A percentile compares a stretch with the other conserved stretches of the same genome.
Evolutionary conservation across 129 eudicot genomes (phyloP).

Genomic region (Flaveria linearis): DNA sequence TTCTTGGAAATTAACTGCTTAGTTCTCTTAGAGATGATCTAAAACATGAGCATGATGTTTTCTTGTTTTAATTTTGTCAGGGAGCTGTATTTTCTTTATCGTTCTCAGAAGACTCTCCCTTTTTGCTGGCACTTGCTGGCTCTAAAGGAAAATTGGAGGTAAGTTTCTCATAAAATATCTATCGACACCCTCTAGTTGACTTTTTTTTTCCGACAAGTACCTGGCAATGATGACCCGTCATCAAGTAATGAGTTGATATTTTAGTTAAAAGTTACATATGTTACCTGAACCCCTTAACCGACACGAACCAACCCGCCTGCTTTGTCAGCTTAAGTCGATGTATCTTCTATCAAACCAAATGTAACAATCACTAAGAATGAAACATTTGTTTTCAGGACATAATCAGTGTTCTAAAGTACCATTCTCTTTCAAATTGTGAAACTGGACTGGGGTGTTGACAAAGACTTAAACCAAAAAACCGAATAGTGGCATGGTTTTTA

Average conservation of each 20-base stretch:
- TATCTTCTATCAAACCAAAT: no score
- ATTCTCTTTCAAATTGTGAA: no score
- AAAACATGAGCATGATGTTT: slow-evolving; percentile 10
- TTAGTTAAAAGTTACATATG: no score
- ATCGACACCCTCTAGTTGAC: background rate
- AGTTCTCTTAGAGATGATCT: background rate
- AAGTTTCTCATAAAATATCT: slow-evolving; percentile 9
- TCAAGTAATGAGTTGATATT: no score
- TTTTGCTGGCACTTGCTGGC: slow-evolving; percentile 80
- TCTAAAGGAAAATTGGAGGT: slow-evolving; percentile 83
- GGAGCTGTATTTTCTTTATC: slow-evolving; percentile 82
- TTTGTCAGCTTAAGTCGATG: no score
- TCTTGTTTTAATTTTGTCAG: slow-evolving; percentile 39
- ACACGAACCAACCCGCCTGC: no score
- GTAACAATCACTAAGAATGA: no score
- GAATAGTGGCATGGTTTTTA: background rate
- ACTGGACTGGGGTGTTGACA: background rate
- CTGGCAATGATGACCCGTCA: no score
- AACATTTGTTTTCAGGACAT: no score
- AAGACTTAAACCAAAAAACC: background rate
- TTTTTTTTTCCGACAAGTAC: background rate
- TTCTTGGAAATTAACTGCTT: no score
- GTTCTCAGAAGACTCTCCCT: slow-evolving; percentile 77
- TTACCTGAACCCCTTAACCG: no score
- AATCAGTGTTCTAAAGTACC: no score